A percentile compares a stretch with the other conserved stretches of the same genome.
phyloP scores from a whole-genome alignment of 192 early-diverging fungal genomes.

The Pilaira anomala region DNA sequence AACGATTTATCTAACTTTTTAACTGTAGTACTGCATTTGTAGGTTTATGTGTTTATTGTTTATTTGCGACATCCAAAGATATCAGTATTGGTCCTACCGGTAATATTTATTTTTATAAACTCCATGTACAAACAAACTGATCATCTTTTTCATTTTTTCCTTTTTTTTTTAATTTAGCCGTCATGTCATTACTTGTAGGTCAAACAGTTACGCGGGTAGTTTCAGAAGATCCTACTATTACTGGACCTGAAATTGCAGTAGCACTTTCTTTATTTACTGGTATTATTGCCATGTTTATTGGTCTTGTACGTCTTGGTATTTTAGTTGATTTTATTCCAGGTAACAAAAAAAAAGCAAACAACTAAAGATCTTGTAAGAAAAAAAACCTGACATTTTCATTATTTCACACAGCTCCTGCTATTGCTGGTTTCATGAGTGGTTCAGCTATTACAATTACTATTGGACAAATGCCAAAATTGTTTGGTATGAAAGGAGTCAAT shows the following conservation, averaged over 20 bases:
- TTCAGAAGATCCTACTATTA: constrained; percentile 14
- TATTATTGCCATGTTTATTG: constrained; percentile 66
- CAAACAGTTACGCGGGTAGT: constrained; percentile 53
- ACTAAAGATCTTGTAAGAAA: too few species aligned
- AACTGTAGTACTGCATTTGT: constrained; percentile 55
- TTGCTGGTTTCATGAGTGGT: constrained; percentile 88
- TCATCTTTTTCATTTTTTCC: not conserved
- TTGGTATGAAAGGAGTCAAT: constrained; percentile 76
- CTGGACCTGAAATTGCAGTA: constrained; percentile 52
- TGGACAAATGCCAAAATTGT: constrained; percentile 66
- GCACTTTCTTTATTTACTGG: constrained; percentile 78
- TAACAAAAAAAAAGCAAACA: not conserved
- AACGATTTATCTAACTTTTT: not conserved
- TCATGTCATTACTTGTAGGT: constrained; percentile 77
- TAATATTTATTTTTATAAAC: not conserved
- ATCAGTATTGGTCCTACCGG: constrained; percentile 64
- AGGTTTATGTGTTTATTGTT: constrained; percentile 51
- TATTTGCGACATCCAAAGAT: constrained; percentile 80
- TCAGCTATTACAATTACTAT: constrained; percentile 77
- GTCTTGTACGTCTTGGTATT: constrained; percentile 82
- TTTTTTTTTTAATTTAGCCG: constrained; percentile 38
- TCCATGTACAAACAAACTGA: not conserved
- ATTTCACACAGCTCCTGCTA: constrained; percentile 58
- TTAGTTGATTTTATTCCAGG: constrained; percentile 89
- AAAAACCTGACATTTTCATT: not conserved